Percentiles rank a stretch among this genome's conserved stretches.
Evolutionary conservation across 163 green algal genomes (phyloP).

Genomic region (Smithsoniella earleae): DNA sequence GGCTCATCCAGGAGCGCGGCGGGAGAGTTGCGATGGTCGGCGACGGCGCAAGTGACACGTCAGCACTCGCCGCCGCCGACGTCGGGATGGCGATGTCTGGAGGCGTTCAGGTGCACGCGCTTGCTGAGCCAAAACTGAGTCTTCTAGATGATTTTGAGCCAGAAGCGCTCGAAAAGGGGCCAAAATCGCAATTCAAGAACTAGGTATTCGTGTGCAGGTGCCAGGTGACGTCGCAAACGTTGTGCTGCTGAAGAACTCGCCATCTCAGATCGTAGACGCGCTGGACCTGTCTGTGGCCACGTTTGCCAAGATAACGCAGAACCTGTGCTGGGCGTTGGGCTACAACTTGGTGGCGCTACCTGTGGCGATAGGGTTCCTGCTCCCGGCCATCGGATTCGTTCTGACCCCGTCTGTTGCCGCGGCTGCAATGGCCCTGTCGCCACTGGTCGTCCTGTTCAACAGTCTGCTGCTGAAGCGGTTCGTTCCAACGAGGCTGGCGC

Average conservation of each 20-base stretch:
- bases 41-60: slow-evolving; percentile 93
- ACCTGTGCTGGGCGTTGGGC: slow-evolving; percentile 84
- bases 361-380: slow-evolving; percentile 68
- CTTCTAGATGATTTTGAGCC: too few relatives aligned
- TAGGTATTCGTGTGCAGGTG: slow-evolving; percentile 43
- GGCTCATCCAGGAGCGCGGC: slow-evolving; percentile 38
- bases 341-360: slow-evolving; percentile 87
- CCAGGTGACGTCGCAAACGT: slow-evolving; percentile 76
- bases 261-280: slow-evolving; percentile 68
- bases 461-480: slow-evolving; percentile 62
- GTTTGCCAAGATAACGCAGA: slow-evolving; percentile 86
- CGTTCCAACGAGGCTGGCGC: too few relatives aligned
- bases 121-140: too few relatives aligned
- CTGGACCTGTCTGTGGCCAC: slow-evolving; percentile 71
- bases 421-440: slow-evolving; percentile 73
- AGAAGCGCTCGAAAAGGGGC: too few relatives aligned
- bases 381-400: slow-evolving; percentile 60
- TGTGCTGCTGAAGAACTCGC: slow-evolving; percentile 71
- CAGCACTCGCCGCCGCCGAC: slow-evolving; percentile 77
- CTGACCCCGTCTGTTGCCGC: slow-evolving; percentile 71
- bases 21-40: slow-evolving; percentile 85
- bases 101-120: slow-evolving; percentile 48
- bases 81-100: slow-evolving; percentile 93
- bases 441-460: slow-evolving; percentile 73
- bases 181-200: too few relatives aligned